Conservation (phyloP, 2,329 filamentous ascomycete genomes). For the Coniella lustricola region DNA sequence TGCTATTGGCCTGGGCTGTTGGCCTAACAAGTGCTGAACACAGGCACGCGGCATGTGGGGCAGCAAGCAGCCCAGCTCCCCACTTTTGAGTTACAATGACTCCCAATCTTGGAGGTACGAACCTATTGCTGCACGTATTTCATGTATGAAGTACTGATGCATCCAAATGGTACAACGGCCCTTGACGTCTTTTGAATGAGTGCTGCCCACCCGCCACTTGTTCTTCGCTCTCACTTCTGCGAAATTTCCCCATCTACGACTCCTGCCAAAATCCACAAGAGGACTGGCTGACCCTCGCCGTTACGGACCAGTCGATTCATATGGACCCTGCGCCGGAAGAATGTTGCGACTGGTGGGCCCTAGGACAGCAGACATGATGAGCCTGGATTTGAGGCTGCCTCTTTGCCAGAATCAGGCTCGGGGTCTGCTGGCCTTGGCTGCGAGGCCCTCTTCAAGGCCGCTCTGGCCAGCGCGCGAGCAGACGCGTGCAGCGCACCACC, state of each 20-base stretch:
- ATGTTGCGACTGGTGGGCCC: slow-evolving; percentile 14
- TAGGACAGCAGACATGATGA: slow-evolving; percentile 7
- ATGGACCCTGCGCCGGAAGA: slow-evolving; percentile 14
- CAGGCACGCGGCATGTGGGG: not conserved
- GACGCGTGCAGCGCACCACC: slow-evolving; percentile 22
- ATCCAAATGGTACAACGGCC: not conserved
- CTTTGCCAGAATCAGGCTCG: not conserved
- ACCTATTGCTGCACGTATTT: too few species aligned
- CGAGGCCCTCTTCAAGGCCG: not conserved
- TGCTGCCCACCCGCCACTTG: not conserved
- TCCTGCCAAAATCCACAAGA: too few species aligned
- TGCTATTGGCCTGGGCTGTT: too few species aligned
- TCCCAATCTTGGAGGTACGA: not conserved
- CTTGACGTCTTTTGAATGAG: too few species aligned
- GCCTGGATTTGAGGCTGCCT: not conserved
- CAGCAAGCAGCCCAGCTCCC: not conserved
- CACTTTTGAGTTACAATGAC: slow-evolving; percentile 1
- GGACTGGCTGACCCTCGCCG: not conserved
- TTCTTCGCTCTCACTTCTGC: not conserved
- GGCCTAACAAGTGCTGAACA: not conserved
- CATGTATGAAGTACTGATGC: too few species aligned
- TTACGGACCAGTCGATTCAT: slow-evolving; percentile 1
- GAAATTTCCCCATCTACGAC: too few species aligned
- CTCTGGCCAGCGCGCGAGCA: slow-evolving; percentile 10
- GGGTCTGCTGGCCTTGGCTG: not conserved